These are phyloP conservation scores for Lavandula angustifolia DNA, from an alignment of 257 asterid species.

Conservation along the genomic window DNA sequence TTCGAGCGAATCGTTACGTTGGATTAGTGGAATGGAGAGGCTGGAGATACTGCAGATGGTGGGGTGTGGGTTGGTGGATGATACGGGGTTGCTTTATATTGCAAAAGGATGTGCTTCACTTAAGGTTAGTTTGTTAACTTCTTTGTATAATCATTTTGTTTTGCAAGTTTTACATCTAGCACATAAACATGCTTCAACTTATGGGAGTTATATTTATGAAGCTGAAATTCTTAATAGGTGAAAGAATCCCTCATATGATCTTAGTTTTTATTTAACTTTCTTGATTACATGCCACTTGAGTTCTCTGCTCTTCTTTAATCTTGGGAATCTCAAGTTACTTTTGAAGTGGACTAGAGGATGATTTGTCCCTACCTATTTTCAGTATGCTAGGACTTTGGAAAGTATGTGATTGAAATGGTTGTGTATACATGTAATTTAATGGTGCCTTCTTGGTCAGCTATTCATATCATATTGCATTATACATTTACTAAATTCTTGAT, in stretches of 20 bases:
- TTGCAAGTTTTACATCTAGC: background rate
- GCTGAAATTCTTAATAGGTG: too few species aligned
- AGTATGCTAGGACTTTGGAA: background rate
- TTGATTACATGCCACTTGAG: background rate
- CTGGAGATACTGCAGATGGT: constrained; percentile 62
- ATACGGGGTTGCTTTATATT: constrained; percentile 53
- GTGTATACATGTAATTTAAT: too few species aligned
- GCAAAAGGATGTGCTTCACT: constrained; percentile 67
- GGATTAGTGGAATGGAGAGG: constrained; percentile 59
- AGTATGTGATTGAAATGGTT: background rate
- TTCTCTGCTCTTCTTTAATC: background rate
- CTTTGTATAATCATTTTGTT: background rate
- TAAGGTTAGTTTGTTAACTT: constrained; percentile 41
- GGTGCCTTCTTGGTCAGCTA: too few species aligned
- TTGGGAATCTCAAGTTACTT: background rate
- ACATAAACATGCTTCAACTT: background rate
- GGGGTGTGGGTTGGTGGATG: constrained; percentile 62
- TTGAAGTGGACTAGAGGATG: background rate
- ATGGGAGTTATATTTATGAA: background rate
- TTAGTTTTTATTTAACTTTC: too few species aligned
- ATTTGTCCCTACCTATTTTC: background rate
- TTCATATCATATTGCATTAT: too few species aligned
- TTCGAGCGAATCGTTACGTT: constrained; percentile 52
- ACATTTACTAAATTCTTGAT: background rate
- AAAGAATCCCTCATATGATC: too few species aligned